These are phyloP conservation scores for Gossypium schwendimanii DNA, from an alignment of 441 rosid species.

Conservation along the genomic window DNA sequence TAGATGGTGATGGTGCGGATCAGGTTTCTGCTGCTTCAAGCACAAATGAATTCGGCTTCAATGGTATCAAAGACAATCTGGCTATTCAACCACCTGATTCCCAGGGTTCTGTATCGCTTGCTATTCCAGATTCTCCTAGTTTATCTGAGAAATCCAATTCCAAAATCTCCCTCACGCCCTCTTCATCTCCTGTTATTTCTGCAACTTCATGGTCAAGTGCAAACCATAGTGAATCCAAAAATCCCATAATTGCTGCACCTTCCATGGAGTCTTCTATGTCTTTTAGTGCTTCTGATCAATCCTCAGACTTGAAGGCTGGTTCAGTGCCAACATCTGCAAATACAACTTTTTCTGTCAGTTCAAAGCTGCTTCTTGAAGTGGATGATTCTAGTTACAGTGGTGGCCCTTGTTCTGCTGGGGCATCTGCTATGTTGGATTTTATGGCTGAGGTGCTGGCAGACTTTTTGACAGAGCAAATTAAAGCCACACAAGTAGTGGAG, in stretches of 20 bases:
- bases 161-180: slow-evolving; percentile 46
- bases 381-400: slow-evolving; percentile 81
- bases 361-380: slow-evolving; percentile 55
- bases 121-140: slow-evolving; percentile 63
- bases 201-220: slow-evolving; percentile 77
- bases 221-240: slow-evolving; percentile 49
- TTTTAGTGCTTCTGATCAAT: slow-evolving; percentile 44
- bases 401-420: slow-evolving; percentile 83
- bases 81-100: slow-evolving; percentile 49
- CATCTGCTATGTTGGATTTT: slow-evolving; percentile 72
- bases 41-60: slow-evolving; percentile 46
- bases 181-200: slow-evolving; percentile 70
- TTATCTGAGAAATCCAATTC: slow-evolving; percentile 80
- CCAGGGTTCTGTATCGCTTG: slow-evolving; percentile 65
- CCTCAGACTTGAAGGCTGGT: slow-evolving; percentile 43
- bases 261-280: slow-evolving; percentile 58
- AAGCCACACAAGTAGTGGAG: slow-evolving; percentile 56
- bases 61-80: slow-evolving; percentile 31
- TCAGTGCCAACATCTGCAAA: slow-evolving; percentile 38
- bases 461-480: slow-evolving; percentile 80
- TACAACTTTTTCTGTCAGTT: slow-evolving; percentile 34
- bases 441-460: slow-evolving; percentile 81
- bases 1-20: slow-evolving; percentile 44
- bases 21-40: slow-evolving; percentile 48
- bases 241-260: slow-evolving; percentile 41